Evolutionary conservation across 2,329 filamentous ascomycete species (phyloP), one percentile per base, ranked within the genome.

Genomic region (Phaeosphaeriaceae sp.): DNA sequence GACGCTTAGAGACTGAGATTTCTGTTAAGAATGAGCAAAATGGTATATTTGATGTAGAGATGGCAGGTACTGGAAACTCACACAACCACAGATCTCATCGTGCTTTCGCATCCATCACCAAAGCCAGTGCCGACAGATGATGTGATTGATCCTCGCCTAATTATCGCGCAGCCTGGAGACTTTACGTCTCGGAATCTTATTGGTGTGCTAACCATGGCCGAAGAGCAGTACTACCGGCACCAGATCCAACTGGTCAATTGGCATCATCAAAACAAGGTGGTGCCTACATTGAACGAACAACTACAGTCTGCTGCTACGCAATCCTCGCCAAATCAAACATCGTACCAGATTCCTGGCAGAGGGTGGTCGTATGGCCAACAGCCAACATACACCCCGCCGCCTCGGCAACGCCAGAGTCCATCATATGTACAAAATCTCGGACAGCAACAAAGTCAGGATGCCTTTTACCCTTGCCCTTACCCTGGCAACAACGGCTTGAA

Each of bases 61-160:
- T n/a, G n/a, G n/a, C n/a, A n/a, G n/a, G n/a, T n/a, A n/a, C n/a
- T n/a, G n/a, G n/a, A n/a, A n/a, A n/a, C n/a, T n/a, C n/a, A n/a
- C n/a, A 40, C 8, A 21, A 6, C 20, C 8, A 2, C 9, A 40
- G 37, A 6, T 29, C 20, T n/a, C 9, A 20, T 17, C 18, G 26
- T 21, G 3, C 2, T 30, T 21, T 12, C 18, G 6, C 13, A 30
- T 23, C 20, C 16, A 15, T 21, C 46, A 7, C 17, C 18, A 17
- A 48, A 43, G 13, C 7, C 11, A 13, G 17, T 16, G 16, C 50
- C 34, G 15, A 29, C 37, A 3, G 48, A 53, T 9, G 16, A 37
- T 9, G 13, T 36, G 1, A 42, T 58, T 8, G 58, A 60, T 35
- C 52, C 55, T 4, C 51, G 52, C 18, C 51, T 58, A 3, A 8